Evolutionary conservation across 768 basidiomycete genomes (phyloP).

Genomic region (Lyophyllum semitale): DNA sequence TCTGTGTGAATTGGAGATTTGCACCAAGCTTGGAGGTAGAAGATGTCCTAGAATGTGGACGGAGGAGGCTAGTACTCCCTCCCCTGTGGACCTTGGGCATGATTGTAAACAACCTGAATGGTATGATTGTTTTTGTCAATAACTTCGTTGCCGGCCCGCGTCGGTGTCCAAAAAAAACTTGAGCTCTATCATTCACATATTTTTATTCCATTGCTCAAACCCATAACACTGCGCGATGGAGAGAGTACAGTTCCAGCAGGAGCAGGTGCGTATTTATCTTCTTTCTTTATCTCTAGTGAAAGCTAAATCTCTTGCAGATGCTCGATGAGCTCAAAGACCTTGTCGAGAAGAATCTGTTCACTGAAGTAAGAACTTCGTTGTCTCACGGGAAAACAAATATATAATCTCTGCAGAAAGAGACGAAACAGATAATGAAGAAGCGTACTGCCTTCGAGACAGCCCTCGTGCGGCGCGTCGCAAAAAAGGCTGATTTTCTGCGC

Average conservation of each 20-base stretch:
- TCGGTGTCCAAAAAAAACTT: constrained; percentile 12
- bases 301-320: constrained; percentile 53
- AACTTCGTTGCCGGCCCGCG: constrained; percentile 17
- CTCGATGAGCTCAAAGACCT: constrained; percentile 95
- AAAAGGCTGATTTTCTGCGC: constrained; percentile 86
- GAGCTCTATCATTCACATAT: background rate
- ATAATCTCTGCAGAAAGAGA: constrained; percentile 58
- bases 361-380: constrained; percentile 50
- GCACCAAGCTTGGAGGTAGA: constrained; percentile 60
- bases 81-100: constrained; percentile 53
- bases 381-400: constrained; percentile 8
- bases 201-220: background rate
- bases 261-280: constrained; percentile 57
- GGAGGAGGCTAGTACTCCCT: constrained; percentile 46
- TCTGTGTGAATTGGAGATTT: constrained; percentile 72
- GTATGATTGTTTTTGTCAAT: constrained; percentile 10
- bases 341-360: constrained; percentile 82
- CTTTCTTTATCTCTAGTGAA: background rate
- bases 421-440: constrained; percentile 82
- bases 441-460: constrained; percentile 83
- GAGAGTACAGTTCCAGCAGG: constrained; percentile 91
- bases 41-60: constrained; percentile 65
- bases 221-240: constrained; percentile 60
- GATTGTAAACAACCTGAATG: constrained; percentile 37
- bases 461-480: constrained; percentile 79